Evolutionary conservation across 768 basidiomycete species (phyloP), one percentile per base, ranked within the genome.

Genomic region (Trametes coccinea): DNA sequence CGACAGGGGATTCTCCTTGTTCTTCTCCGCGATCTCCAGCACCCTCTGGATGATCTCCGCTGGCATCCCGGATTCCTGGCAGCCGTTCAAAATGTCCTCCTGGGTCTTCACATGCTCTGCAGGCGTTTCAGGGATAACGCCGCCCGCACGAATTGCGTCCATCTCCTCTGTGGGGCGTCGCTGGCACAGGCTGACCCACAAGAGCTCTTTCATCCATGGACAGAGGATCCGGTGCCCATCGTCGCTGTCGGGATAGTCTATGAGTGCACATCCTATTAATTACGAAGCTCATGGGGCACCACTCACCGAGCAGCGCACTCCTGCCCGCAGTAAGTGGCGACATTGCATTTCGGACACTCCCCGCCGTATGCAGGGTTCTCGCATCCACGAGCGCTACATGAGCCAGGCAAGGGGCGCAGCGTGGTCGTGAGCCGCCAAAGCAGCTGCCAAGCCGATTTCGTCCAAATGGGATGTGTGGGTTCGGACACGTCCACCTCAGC

Each of bases 391-490:
- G 40, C 40, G 5, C 47, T 41, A n/a, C 56, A 58, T 4, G 40
- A 30, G 2, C 16, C 47, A 4, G 40, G 48, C 39, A 17, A 43
- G 29, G 56, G 56, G 7, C 56, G 56, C 16, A 50, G 16, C 14
- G 56, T 10, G 39, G 40, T 30, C 39, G 56, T 58, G 2, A 58
- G 5, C 40, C 48, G 39, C 16, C 31, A 30, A 5, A 58, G 56
- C 14, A 50, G 4, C n/a, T 58, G 56, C 56, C 56, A 58, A n/a
- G 39, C 39, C 14, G 47, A 30, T 6, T 41, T 29, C 8, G 48
- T 7, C 56, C 56, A 58, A 6, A 58, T 33, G 13, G 56, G 56
- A 37, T 58, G 56, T 1, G 30, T 40, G 8, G 56, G 56, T 17
- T 58, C 56, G 37, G 17, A 6, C 14, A 41, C 22, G 39, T 8